Evolutionary conservation across 257 asterid species (phyloP).

Genomic region (Anisodus tanguticus): DNA sequence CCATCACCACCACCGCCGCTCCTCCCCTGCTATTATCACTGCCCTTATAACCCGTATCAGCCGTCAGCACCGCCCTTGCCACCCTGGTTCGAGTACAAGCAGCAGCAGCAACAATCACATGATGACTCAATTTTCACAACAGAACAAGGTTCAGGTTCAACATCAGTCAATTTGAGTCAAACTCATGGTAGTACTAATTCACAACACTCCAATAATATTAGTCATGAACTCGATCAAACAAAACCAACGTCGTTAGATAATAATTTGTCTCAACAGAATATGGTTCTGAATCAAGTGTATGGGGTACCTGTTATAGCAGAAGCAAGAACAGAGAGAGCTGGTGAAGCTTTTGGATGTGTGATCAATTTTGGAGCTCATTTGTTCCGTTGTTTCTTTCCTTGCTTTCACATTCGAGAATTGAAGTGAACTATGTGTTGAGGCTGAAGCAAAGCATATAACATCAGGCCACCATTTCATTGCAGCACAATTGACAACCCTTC

Average conservation of each 20-base stretch:
- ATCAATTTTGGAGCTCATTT: conserved; percentile 48
- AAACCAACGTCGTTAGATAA: not conserved
- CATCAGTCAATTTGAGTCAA: conserved; percentile 28
- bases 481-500: not conserved
- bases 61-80: conserved; percentile 82
- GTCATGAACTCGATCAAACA: conserved; percentile 29
- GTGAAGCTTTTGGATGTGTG: conserved; percentile 54
- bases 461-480: not conserved
- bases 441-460: not conserved
- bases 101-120: conserved; percentile 29
- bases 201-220: conserved; percentile 13
- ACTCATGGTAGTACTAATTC: not conserved
- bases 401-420: conserved; percentile 56
- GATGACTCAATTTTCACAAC: conserved; percentile 35
- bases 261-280: conserved; percentile 41
- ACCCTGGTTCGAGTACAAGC: conserved; percentile 55
- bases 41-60: conserved; percentile 44
- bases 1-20: conserved; percentile 43
- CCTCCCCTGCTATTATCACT: conserved; percentile 30
- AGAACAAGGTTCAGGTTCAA: conserved; percentile 28
- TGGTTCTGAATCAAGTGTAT: conserved; percentile 42
- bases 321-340: conserved; percentile 38
- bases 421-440: not conserved
- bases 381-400: conserved; percentile 62
- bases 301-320: conserved; percentile 34